phyloP scores from a whole-genome alignment of 768 basidiomycete genomes.

The Boletales sp. region DNA sequence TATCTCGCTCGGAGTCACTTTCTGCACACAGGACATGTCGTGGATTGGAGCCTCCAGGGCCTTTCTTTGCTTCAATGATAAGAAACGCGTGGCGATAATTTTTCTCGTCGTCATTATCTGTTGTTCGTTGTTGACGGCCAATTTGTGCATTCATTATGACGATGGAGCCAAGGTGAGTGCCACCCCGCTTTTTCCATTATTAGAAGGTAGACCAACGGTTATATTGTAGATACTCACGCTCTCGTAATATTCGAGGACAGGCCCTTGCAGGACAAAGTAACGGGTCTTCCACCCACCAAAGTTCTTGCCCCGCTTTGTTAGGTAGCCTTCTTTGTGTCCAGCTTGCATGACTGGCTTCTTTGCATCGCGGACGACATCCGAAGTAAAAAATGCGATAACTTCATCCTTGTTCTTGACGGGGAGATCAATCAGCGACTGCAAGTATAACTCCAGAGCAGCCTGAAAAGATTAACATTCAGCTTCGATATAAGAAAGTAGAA shows the following conservation, averaged over 20 bases:
- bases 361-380: slow-evolving; percentile 77
- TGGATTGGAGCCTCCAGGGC: slow-evolving; percentile 62
- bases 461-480: slow-evolving; percentile 26
- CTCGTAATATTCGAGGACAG: slow-evolving; percentile 92
- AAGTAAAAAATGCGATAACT: slow-evolving; percentile 88
- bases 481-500: neutral
- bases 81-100: slow-evolving; percentile 97
- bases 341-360: slow-evolving; percentile 74
- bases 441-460: slow-evolving; percentile 79
- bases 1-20: slow-evolving; percentile 89
- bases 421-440: slow-evolving; percentile 77
- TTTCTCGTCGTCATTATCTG: slow-evolving; percentile 73
- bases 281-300: slow-evolving; percentile 98
- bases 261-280: slow-evolving; percentile 90
- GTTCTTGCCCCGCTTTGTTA: slow-evolving; percentile 95
- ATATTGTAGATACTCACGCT: slow-evolving; percentile 57
- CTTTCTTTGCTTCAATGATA: slow-evolving; percentile 85
- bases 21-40: slow-evolving; percentile 96
- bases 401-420: slow-evolving; percentile 87
- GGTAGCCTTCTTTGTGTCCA: slow-evolving; percentile 90
- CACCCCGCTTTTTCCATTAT: slow-evolving; percentile 63
- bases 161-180: slow-evolving; percentile 88
- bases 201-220: slow-evolving; percentile 9
- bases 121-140: slow-evolving; percentile 81
- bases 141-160: slow-evolving; percentile 90